These are phyloP conservation scores for Metarhizium rileyi DNA, from an alignment of 2,329 filamentous ascomycete genomes.

Conservation along the genomic window DNA sequence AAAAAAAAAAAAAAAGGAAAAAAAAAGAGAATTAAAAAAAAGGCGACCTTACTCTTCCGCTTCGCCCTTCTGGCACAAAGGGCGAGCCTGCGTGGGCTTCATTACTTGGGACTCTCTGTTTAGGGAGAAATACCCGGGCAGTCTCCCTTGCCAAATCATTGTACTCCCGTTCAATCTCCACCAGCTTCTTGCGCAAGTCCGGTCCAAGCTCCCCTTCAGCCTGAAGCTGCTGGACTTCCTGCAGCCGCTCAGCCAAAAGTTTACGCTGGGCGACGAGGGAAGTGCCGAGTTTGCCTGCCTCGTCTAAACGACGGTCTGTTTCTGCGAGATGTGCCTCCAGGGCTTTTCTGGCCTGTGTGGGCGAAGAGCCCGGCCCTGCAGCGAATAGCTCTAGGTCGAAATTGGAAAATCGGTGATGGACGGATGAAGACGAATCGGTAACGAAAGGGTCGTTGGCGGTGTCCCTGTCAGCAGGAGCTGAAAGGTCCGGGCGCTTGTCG, in stretches of 20 bases:
- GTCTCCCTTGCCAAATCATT: slow-evolving; percentile 88
- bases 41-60: slow-evolving; percentile 39
- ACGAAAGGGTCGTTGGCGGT: slow-evolving; percentile 48
- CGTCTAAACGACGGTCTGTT: slow-evolving; percentile 82
- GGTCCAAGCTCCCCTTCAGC: slow-evolving; percentile 69
- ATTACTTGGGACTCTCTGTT: slow-evolving; percentile 67
- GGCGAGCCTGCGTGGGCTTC: slow-evolving; percentile 46
- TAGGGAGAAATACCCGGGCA: slow-evolving; percentile 76
- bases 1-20: too few relatives aligned
- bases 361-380: slow-evolving; percentile 66
- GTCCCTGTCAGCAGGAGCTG: slow-evolving; percentile 24
- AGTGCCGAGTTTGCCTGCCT: slow-evolving; percentile 81
- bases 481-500: slow-evolving; percentile 30
- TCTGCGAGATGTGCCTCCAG: slow-evolving; percentile 87
- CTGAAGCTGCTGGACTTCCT: slow-evolving; percentile 72
- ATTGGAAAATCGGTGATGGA: slow-evolving; percentile 63
- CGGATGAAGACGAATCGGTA: slow-evolving; percentile 32
- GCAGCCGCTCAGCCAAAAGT: slow-evolving; percentile 69
- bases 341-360: slow-evolving; percentile 77
- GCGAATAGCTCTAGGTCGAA: slow-evolving; percentile 77
- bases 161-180: slow-evolving; percentile 87
- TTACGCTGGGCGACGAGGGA: slow-evolving; percentile 80
- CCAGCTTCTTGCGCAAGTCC: slow-evolving; percentile 72
- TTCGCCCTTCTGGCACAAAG: slow-evolving; percentile 41
- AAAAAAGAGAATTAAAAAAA: background rate